A percentile compares a stretch with the other conserved stretches of the same genome.
phyloP scores from a whole-genome alignment of 257 asterid genomes.

The Echites panduratus region DNA sequence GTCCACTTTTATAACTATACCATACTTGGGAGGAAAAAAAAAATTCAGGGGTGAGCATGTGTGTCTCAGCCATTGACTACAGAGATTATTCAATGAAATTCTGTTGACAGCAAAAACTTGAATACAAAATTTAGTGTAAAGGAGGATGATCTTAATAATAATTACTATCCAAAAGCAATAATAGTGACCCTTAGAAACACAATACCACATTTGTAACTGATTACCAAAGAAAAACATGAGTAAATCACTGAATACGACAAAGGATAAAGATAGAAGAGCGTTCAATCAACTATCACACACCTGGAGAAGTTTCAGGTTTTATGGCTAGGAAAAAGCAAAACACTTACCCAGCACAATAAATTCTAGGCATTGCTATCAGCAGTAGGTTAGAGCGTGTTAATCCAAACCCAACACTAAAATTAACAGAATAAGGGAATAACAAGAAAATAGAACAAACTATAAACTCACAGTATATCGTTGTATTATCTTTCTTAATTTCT shows the following conservation, averaged over 20 bases:
- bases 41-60: too few relatives aligned
- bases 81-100: neutral
- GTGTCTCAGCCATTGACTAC: neutral
- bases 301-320: neutral
- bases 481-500: constrained; percentile 66
- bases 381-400: neutral
- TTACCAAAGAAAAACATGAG: neutral
- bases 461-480: constrained; percentile 67
- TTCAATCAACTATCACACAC: neutral
- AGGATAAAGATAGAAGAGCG: neutral
- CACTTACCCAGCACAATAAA: neutral
- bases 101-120: neutral
- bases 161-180: neutral
- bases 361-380: neutral
- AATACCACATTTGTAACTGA: neutral
- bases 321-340: neutral
- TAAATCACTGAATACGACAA: neutral
- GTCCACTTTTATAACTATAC: too few relatives aligned
- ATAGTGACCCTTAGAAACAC: neutral
- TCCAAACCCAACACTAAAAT: neutral
- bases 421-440: neutral
- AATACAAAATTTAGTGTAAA: neutral
- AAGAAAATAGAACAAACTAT: constrained; percentile 3
- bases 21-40: too few relatives aligned
- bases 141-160: neutral